Percentiles rank a stretch among this genome's conserved stretches.
These are phyloP conservation scores for Fusarium anthophilum DNA, from an alignment of 2,329 filamentous ascomycete genomes.

Conservation along the genomic window DNA sequence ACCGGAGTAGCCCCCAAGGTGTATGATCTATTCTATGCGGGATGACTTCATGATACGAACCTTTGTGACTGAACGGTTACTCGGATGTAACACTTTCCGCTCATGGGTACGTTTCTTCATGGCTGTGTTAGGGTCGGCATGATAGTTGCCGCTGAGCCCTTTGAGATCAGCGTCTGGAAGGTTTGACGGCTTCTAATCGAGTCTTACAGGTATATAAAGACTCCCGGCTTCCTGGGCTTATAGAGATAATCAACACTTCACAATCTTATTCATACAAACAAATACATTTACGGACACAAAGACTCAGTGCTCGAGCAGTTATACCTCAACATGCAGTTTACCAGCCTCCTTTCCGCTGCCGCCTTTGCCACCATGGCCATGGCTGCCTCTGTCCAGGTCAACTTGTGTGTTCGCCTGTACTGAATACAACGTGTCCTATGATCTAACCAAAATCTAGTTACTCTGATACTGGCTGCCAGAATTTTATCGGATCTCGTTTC, in stretches of 20 bases:
- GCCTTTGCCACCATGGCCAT: neutral
- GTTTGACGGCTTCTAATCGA: accelerated
- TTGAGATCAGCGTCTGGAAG: accelerated
- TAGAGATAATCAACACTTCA: too few relatives aligned
- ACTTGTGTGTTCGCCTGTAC: neutral
- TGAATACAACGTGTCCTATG: accelerated
- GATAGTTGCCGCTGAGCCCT: accelerated
- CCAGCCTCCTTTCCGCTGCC: neutral
- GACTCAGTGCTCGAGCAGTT: accelerated
- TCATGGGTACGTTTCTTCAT: neutral
- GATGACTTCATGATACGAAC: too few relatives aligned
- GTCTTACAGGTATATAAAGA: neutral
- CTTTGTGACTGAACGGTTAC: neutral
- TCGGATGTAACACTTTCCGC: neutral
- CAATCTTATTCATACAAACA: neutral
- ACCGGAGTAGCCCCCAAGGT: accelerated
- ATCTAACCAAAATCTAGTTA: neutral
- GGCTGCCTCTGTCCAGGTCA: constrained; percentile 4
- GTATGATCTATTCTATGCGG: accelerated
- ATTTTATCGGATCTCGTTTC: constrained; percentile 5
- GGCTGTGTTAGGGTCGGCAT: too few relatives aligned
- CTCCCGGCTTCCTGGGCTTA: accelerated
- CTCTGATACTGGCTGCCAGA: constrained; percentile 1
- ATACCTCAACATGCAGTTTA: neutral
- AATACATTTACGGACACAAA: too few relatives aligned